phyloP scores from a whole-genome alignment of 2,329 filamentous ascomycete genomes.

The Aspergillus niger region DNA sequence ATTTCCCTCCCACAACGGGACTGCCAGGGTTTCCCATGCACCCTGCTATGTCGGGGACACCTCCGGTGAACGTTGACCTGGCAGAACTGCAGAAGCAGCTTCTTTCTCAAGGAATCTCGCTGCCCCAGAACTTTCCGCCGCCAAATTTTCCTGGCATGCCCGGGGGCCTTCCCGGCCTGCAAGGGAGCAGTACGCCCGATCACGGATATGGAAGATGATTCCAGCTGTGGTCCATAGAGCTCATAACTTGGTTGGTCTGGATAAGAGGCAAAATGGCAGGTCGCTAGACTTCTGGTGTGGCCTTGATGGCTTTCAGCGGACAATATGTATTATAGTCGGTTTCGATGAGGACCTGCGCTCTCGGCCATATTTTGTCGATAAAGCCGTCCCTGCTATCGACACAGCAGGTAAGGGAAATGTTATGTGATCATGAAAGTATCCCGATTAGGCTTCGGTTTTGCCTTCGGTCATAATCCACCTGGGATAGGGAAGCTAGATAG shows the following conservation, averaged over 20 bases:
- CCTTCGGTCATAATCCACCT: constrained; percentile 67
- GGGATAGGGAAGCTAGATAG: constrained; percentile 92
- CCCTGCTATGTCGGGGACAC: constrained; percentile 52
- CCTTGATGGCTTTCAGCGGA: constrained; percentile 8
- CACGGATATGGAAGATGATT: constrained; percentile 43
- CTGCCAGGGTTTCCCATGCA: constrained; percentile 44
- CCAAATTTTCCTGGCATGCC: constrained; percentile 43
- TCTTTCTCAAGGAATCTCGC: constrained; percentile 37
- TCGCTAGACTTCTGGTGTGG: constrained; percentile 8
- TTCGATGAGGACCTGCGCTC: background rate
- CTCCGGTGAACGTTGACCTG: constrained; percentile 44
- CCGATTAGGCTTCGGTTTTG: background rate
- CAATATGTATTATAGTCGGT: constrained; percentile 6
- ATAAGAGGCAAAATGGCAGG: constrained; percentile 35
- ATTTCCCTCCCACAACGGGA: constrained; percentile 33
- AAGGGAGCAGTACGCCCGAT: constrained; percentile 39
- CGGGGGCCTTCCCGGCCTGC: constrained; percentile 37
- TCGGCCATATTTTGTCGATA: background rate
- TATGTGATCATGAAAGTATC: background rate
- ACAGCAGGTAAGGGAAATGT: background rate
- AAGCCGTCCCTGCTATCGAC: background rate
- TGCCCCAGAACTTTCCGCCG: constrained; percentile 39
- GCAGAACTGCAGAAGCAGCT: constrained; percentile 43
- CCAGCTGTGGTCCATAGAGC: constrained; percentile 31
- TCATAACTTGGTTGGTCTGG: background rate